Conservation (phyloP, 495 filamentous ascomycete genomes). For the Chaetomium fimeti region DNA sequence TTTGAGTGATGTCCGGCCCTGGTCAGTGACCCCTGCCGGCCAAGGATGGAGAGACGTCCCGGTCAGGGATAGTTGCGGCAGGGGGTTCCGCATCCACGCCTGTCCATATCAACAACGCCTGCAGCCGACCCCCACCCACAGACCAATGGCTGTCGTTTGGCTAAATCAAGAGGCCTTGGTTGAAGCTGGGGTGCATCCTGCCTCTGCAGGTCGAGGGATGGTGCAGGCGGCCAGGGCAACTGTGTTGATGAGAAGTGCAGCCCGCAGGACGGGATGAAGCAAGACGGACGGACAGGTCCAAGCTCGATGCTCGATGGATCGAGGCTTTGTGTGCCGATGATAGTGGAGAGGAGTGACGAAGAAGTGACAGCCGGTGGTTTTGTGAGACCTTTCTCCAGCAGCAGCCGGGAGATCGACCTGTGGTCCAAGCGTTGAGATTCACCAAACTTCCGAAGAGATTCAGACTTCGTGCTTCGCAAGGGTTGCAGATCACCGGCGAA, state of each 20-base stretch:
- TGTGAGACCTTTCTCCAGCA: background rate
- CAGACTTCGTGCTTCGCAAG: background rate
- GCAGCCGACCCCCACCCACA: slow-evolving; percentile 22
- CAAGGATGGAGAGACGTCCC: slow-evolving; percentile 19
- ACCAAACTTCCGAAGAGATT: background rate
- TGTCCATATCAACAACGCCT: slow-evolving; percentile 30
- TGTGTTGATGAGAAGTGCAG: background rate
- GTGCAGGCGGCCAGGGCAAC: slow-evolving; percentile 19
- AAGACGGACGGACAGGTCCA: background rate
- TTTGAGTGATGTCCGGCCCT: slow-evolving; percentile 24
- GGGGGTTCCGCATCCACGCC: slow-evolving; percentile 27
- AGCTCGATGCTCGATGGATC: slow-evolving; percentile 3
- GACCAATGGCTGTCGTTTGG: slow-evolving; percentile 31
- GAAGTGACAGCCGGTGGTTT: background rate
- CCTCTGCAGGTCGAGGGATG: slow-evolving; percentile 20
- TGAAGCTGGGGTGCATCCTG: slow-evolving; percentile 31
- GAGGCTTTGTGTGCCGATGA: background rate
- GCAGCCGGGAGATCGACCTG: background rate
- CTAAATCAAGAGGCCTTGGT: slow-evolving; percentile 34
- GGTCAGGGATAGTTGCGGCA: slow-evolving; percentile 12
- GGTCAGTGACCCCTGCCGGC: slow-evolving; percentile 25
- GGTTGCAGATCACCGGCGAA: background rate
- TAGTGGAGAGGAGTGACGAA: background rate
- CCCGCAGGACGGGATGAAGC: slow-evolving; percentile 19
- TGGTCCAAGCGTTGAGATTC: background rate